These are phyloP conservation scores for Phalaenopsis equestris DNA, from an alignment of 106 monocot genomes.

Conservation along the genomic window DNA sequence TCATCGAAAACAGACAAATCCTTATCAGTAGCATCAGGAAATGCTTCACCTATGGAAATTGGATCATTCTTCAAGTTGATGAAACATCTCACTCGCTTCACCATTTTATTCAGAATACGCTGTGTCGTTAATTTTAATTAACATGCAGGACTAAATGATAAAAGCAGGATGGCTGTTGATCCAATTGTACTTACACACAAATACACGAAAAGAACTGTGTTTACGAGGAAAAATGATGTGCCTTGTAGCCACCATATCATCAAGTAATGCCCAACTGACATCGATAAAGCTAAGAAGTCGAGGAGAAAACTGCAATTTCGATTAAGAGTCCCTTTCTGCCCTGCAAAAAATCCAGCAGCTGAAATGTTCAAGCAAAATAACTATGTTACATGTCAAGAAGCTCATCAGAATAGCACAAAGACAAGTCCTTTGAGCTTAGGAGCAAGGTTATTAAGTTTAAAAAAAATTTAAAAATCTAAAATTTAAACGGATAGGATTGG, in stretches of 20 bases:
- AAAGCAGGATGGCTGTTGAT: not conserved
- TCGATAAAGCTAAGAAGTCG: slow-evolving; percentile 60
- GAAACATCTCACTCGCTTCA: slow-evolving; percentile 60
- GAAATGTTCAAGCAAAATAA: no score
- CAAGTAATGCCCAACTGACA: slow-evolving; percentile 78
- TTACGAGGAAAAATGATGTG: slow-evolving; percentile 69
- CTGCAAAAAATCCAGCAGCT: slow-evolving; percentile 65
- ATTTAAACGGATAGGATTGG: no score
- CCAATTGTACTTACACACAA: slow-evolving; percentile 52
- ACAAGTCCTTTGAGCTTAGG: no score
- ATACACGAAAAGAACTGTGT: slow-evolving; percentile 75
- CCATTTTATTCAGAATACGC: slow-evolving; percentile 54
- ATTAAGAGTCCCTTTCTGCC: slow-evolving; percentile 54
- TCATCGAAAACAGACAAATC: slow-evolving; percentile 76
- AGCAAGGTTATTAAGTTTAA: no score
- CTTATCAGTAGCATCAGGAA: slow-evolving; percentile 83
- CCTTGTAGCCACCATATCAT: slow-evolving; percentile 88
- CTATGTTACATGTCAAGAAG: no score
- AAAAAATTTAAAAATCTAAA: no score
- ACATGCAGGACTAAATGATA: not conserved
- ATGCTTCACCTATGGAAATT: slow-evolving; percentile 61
- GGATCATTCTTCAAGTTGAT: slow-evolving; percentile 67
- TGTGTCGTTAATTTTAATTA: slow-evolving; percentile 13
- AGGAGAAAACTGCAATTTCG: slow-evolving; percentile 77
- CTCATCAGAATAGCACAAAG: no score